phyloP scores from a whole-genome alignment of 176 grass and related monocot genomes.

The Triticum turgidum region DNA sequence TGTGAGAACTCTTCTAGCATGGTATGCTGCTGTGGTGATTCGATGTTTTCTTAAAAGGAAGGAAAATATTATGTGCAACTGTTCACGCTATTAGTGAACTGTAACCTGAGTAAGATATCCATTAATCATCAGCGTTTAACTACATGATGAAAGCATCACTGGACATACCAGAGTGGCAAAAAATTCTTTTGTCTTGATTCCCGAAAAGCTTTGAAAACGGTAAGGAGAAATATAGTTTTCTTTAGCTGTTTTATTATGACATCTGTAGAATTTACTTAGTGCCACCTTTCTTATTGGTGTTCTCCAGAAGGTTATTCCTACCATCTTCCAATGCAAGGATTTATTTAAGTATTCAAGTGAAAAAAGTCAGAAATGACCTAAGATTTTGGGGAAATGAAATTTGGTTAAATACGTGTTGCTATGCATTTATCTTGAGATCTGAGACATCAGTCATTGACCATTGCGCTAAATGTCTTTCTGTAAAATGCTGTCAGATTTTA shows the following conservation, averaged over 20 bases:
- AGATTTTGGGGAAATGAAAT: slow-evolving; percentile 1
- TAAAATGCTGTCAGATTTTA: too few relatives aligned
- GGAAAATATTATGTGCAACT: not conserved
- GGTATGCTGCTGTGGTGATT: too few relatives aligned
- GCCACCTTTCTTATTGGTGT: not conserved
- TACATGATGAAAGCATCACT: not conserved
- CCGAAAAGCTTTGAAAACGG: not conserved
- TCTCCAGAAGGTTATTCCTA: not conserved
- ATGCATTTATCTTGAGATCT: not conserved
- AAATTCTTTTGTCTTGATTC: not conserved
- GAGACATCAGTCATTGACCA: not conserved
- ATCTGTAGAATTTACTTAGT: not conserved
- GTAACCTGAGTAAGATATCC: not conserved
- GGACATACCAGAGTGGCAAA: not conserved
- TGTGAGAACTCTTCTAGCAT: too few relatives aligned
- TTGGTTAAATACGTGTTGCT: not conserved
- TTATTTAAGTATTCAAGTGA: not conserved
- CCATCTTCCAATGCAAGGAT: not conserved
- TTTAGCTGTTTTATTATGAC: not conserved
- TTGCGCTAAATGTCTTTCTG: not conserved
- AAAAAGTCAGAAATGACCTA: not conserved
- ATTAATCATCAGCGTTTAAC: not conserved
- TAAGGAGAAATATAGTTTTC: not conserved
- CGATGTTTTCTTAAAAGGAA: too few relatives aligned
- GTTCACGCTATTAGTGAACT: not conserved